A percentile compares a stretch with the other conserved stretches of the same genome.
Evolutionary conservation across 768 basidiomycete genomes (phyloP).

Genomic region (Mycena venus): DNA sequence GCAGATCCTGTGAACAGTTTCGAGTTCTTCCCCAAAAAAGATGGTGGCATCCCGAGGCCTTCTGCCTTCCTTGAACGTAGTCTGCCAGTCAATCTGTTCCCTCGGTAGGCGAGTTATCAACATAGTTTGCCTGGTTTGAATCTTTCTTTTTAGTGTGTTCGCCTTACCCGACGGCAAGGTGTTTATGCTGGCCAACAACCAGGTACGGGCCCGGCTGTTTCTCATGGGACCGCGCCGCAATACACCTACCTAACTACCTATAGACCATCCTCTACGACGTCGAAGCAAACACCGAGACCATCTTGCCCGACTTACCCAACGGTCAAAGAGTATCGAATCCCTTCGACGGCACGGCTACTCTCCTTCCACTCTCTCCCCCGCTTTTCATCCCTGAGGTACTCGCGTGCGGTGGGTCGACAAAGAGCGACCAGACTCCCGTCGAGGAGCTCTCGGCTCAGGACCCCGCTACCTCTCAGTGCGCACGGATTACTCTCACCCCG

Average conservation of each 20-base stretch:
- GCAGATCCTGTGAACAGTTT: constrained; percentile 52
- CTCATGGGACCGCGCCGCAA: too few relatives aligned
- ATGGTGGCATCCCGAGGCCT: constrained; percentile 52
- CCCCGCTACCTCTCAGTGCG: constrained; percentile 53
- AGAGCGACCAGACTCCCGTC: constrained; percentile 47
- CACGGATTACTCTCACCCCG: constrained; percentile 64
- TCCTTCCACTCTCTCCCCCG: constrained; percentile 41
- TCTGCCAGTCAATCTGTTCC: constrained; percentile 69
- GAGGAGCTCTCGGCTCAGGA: constrained; percentile 68
- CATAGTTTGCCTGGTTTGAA: constrained; percentile 45
- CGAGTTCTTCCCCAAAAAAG: constrained; percentile 68
- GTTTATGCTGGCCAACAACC: constrained; percentile 52
- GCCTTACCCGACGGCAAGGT: constrained; percentile 65
- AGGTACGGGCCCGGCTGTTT: too few relatives aligned
- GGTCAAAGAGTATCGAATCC: constrained; percentile 67
- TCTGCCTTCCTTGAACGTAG: constrained; percentile 65
- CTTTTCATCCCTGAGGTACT: constrained; percentile 51
- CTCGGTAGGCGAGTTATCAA: constrained; percentile 50
- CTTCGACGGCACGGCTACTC: constrained; percentile 67
- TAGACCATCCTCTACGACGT: constrained; percentile 51
- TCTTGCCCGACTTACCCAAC: constrained; percentile 47
- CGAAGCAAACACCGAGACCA: constrained; percentile 42
- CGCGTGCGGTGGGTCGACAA: constrained; percentile 46
- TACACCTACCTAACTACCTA: too few relatives aligned
- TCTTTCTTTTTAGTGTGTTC: constrained; percentile 54